These are phyloP conservation scores for Cercospora beticola DNA, from an alignment of 2,329 filamentous ascomycete genomes.

Conservation along the genomic window DNA sequence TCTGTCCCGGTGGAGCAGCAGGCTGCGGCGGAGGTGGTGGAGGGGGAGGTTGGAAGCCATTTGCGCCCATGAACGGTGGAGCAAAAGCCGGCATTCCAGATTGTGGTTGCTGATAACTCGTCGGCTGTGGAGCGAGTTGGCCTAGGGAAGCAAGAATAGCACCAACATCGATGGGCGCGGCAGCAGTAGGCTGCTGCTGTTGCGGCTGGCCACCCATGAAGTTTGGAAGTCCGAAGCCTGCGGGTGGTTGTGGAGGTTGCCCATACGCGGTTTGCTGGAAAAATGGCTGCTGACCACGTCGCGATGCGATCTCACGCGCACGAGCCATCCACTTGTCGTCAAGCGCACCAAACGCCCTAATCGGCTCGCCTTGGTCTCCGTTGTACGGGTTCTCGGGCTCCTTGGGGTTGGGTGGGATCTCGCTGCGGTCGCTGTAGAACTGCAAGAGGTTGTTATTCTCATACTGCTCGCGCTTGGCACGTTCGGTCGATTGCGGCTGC, in stretches of 20 bases:
- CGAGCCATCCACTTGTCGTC: slow-evolving; percentile 31
- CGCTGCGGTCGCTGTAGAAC: slow-evolving; percentile 45
- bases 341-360: slow-evolving; percentile 43
- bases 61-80: slow-evolving; percentile 24
- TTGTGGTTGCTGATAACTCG: slow-evolving; percentile 22
- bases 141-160: slow-evolving; percentile 13
- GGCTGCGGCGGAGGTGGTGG: slow-evolving; percentile 19
- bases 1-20: slow-evolving; percentile 13
- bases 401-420: slow-evolving; percentile 49
- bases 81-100: slow-evolving; percentile 16
- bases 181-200: slow-evolving; percentile 10
- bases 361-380: slow-evolving; percentile 28
- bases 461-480: slow-evolving; percentile 45
- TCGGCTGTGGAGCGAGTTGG: slow-evolving; percentile 19
- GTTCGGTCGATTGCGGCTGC: slow-evolving; percentile 45
- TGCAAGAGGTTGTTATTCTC: slow-evolving; percentile 51
- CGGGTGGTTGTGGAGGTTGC: slow-evolving; percentile 12
- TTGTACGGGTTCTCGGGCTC: slow-evolving; percentile 45
- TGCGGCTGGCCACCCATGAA: slow-evolving; percentile 9
- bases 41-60: slow-evolving; percentile 17
- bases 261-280: neutral
- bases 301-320: slow-evolving; percentile 18
- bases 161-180: slow-evolving; percentile 1
- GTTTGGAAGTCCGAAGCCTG: slow-evolving; percentile 16
- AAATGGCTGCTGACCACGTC: slow-evolving; percentile 13